Evolutionary conservation across 176 grass and related monocot genomes (phyloP).

Genomic region (Musa troglodytarum): DNA sequence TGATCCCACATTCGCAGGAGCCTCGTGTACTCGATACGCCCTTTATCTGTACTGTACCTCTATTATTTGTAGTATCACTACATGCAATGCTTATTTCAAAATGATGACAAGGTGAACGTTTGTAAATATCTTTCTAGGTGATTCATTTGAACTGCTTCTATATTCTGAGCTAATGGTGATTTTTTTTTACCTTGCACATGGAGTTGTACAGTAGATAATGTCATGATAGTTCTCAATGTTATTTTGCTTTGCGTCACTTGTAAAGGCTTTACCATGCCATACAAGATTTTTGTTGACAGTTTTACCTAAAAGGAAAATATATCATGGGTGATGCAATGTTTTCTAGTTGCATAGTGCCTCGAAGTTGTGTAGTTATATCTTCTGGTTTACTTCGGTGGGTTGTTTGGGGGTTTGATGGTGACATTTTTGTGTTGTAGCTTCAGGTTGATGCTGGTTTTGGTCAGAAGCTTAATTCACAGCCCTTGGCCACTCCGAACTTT

Average conservation of each 20-base stretch:
- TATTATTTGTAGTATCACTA: not conserved
- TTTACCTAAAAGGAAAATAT: not conserved
- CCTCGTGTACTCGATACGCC: too few species aligned
- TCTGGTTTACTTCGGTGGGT: not conserved
- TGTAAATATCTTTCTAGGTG: not conserved
- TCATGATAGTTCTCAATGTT: not conserved
- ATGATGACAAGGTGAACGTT: not conserved
- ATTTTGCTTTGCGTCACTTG: not conserved
- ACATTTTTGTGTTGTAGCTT: conserved; percentile 37
- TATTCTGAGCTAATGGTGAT: not conserved
- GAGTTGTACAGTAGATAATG: not conserved
- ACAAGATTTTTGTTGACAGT: not conserved
- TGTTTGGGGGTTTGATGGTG: not conserved
- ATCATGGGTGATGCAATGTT: not conserved
- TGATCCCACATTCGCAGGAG: too few species aligned
- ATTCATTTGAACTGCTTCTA: not conserved
- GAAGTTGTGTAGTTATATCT: not conserved
- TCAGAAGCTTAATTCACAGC: conserved; percentile 62
- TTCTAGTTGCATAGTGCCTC: not conserved
- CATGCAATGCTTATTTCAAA: not conserved
- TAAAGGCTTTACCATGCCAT: not conserved
- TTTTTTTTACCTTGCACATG: not conserved
- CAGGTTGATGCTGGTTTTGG: conserved; percentile 47
- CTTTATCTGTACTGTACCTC: not conserved
- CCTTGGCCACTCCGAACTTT: conserved; percentile 54